Evolutionary conservation across 805 yeast species (phyloP), one percentile per base, ranked within the genome.

Genomic region (Candida patagonica): DNA sequence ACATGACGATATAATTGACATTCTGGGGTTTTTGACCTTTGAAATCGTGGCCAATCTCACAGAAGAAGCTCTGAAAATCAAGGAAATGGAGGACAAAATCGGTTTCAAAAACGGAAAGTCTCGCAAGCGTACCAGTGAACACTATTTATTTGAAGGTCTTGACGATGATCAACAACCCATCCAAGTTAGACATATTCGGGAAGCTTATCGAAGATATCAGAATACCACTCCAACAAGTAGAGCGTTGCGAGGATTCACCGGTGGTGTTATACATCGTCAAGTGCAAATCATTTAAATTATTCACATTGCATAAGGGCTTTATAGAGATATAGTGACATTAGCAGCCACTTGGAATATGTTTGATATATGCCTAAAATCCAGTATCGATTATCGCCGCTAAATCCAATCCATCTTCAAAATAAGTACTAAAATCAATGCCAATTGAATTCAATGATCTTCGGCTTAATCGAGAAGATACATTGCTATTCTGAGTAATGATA

Each of bases 1-100:
- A 1, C 84, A 83, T 55, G 98, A 92, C 61, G 98, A 92, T 66
- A 95, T 92, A 20, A 79, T 92, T 48, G 98, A 92, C 66, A 92
- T 89, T 27, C 65, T 92, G 25, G 98, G 98, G 21, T 92, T 92
- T 55, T 62, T 92, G 40, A 92, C 98, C 1, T 92, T 92, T 65
- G 98, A 92, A 59, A 87, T 89, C 59, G 98, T 92, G 2, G 94
- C 97, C 54, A 79, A 89, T 6, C 62, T 92, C 38, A 92, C 98
- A 0, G 97, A 89, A 61, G 83, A 80, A 51, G 97, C 97, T 1
- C 68, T 89, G 57, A 74, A 71, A 43, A 78, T 92, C 25, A 87
- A 88, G 50, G 73, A 71, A 39, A 70, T 74, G 20, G 87, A 84
- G 54, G 80, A 78, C 43, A 60, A 62, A 34, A 55, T 76, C 34